A percentile compares a stretch with the other conserved stretches of the same genome.
These are phyloP conservation scores for Boeremia exigua DNA, from an alignment of 2,329 filamentous ascomycete species.

Conservation along the genomic window DNA sequence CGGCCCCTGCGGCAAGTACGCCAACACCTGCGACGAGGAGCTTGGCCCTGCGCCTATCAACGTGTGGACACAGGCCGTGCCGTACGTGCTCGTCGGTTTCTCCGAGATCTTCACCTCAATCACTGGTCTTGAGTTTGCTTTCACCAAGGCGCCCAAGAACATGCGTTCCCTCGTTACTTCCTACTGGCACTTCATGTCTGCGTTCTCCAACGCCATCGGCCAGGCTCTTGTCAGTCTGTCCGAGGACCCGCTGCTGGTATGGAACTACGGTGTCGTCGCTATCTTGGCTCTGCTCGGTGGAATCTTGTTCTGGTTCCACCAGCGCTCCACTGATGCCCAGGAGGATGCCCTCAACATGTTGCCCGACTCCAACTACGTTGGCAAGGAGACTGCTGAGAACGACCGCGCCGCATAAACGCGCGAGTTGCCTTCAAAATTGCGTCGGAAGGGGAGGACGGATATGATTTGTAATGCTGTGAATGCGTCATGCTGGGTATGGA, in stretches of 20 bases:
- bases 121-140: constrained; percentile 76
- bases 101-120: constrained; percentile 65
- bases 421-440: not conserved
- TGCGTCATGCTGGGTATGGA: not conserved
- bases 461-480: constrained; percentile 9
- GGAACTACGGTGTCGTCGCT: constrained; percentile 73
- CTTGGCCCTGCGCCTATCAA: constrained; percentile 63
- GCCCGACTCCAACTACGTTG: constrained; percentile 45
- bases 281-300: constrained; percentile 68
- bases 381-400: constrained; percentile 36
- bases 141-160: constrained; percentile 77
- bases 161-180: constrained; percentile 79
- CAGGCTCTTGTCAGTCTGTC: constrained; percentile 70
- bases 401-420: constrained; percentile 17
- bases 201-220: constrained; percentile 72
- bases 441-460: not conserved
- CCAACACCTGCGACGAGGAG: constrained; percentile 58
- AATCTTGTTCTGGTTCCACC: constrained; percentile 71
- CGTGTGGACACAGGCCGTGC: constrained; percentile 62
- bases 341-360: constrained; percentile 74
- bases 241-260: constrained; percentile 69
- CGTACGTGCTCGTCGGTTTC: constrained; percentile 61
- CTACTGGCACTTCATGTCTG: constrained; percentile 73
- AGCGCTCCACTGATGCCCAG: constrained; percentile 67
- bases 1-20: constrained; percentile 65